phyloP scores from a whole-genome alignment of 2,329 filamentous ascomycete species.

The Ceratocystis huliohia region DNA sequence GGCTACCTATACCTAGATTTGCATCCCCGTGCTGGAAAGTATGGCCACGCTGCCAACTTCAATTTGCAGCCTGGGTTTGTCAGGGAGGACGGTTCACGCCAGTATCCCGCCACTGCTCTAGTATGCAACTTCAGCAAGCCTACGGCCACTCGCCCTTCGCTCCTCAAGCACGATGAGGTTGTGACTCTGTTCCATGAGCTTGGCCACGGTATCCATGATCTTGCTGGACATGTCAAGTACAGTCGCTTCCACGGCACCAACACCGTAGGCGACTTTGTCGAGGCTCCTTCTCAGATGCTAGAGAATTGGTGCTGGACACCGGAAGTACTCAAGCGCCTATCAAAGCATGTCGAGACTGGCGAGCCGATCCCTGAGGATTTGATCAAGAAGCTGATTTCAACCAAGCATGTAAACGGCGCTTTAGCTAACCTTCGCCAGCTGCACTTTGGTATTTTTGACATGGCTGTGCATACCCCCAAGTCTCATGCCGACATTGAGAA shows the following conservation, averaged over 20 bases:
- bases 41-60: conserved; percentile 77
- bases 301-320: conserved; percentile 67
- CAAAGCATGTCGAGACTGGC: conserved; percentile 58
- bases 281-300: conserved; percentile 60
- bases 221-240: conserved; percentile 50
- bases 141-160: conserved; percentile 58
- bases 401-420: conserved; percentile 70
- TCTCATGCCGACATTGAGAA: conserved; percentile 56
- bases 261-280: conserved; percentile 56
- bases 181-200: conserved; percentile 72
- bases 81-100: conserved; percentile 52
- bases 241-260: conserved; percentile 56
- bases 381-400: conserved; percentile 59
- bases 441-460: conserved; percentile 72
- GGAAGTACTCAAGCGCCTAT: conserved; percentile 51
- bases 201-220: conserved; percentile 58
- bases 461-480: conserved; percentile 61
- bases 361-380: conserved; percentile 62
- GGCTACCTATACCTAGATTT: conserved; percentile 76
- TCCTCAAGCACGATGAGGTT: conserved; percentile 73
- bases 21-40: conserved; percentile 69
- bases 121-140: conserved; percentile 82
- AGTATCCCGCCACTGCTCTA: conserved; percentile 65
- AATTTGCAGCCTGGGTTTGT: conserved; percentile 62
- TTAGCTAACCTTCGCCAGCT: conserved; percentile 67